Conservation (phyloP, 306 rosid species). For the Cucurbita ficifolia region DNA sequence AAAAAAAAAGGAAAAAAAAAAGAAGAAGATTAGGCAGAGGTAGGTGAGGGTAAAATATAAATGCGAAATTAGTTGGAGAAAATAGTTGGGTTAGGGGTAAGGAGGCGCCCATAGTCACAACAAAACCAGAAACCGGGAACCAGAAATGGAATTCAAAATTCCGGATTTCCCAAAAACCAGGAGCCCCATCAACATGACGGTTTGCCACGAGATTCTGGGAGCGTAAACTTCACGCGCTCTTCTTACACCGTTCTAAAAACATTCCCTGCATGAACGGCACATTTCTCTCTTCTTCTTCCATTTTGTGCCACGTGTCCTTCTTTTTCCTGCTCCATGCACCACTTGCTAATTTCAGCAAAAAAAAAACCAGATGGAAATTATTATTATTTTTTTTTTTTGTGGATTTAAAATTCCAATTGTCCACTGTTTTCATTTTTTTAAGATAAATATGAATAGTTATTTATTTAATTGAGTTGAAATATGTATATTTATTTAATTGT, state of each 20-base stretch:
- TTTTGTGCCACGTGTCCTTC: constrained; percentile 2
- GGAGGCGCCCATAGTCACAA: constrained; percentile 4
- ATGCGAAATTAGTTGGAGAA: neutral
- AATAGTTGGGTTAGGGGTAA: neutral
- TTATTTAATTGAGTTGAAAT: neutral
- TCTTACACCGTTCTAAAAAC: neutral
- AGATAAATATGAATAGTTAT: neutral
- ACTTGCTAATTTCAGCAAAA: neutral
- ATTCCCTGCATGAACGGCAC: constrained; percentile 16
- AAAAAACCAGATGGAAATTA: neutral
- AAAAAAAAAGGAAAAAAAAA: neutral
- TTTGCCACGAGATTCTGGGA: constrained; percentile 25
- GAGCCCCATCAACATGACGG: constrained; percentile 16
- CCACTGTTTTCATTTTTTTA: too few relatives aligned
- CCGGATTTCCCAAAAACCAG: constrained; percentile 48
- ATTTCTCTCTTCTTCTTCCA: neutral
- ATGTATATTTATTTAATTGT: neutral
- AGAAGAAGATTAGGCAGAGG: neutral
- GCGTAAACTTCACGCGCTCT: constrained; percentile 7
- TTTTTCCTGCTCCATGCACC: neutral
- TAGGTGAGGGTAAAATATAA: neutral
- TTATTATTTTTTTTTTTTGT: neutral
- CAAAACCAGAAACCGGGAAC: constrained; percentile 1
- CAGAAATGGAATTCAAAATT: neutral
- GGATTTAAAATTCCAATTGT: too few relatives aligned